Base-by-base conservation (phyloP, 2,329 filamentous ascomycete species). In the Penicillium aurantiogriseum region DNA sequence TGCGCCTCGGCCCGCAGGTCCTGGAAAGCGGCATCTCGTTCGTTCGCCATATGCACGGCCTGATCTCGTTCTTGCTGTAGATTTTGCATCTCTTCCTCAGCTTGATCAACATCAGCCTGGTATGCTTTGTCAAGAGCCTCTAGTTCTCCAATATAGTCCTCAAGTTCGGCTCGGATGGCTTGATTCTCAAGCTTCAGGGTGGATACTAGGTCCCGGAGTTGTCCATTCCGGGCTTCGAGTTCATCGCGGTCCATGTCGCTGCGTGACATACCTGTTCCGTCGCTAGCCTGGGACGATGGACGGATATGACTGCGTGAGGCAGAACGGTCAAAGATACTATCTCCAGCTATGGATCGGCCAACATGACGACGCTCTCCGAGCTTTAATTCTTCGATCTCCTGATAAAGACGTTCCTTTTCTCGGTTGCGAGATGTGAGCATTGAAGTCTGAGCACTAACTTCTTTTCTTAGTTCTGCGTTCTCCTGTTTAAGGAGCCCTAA, bases 371-470 rank as follows among this genome's bases (percentile, higher is more conserved):
- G 87, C 63, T 92, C 88, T 2, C 89, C 86, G 67, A 97, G 86
- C 76, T 97, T 99, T 61, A 99, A 81, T 60, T 97, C 92, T 75
- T 99, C 94, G 61, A 97, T 97, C 72, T 99, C 93, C 71, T 96
- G 91, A 73, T 97, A 96, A 9, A 99, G 81, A 5, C 92, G 86
- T 71, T 97, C 92, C 71, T 96, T 95, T 71, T 99, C 94, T 27
- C 92, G 89, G 69, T 97, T 97, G 25, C 94, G 85, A 36, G 94
- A 97, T 1, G 93, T 97, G 35, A 99, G 83, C 91, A 99, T 97
- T 0, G 92, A 97, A 0, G 92, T 96, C 73, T 99, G 94, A 3
- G 94, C 94, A 60, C 92, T 91, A 31, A 97, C 90, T 74, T 97
- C 92, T 53, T 92, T 89, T 52, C 93, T 86, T 33, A 99, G 77